phyloP scores from a whole-genome alignment of 345 rosid species.

The Citrus cavaleriei region DNA sequence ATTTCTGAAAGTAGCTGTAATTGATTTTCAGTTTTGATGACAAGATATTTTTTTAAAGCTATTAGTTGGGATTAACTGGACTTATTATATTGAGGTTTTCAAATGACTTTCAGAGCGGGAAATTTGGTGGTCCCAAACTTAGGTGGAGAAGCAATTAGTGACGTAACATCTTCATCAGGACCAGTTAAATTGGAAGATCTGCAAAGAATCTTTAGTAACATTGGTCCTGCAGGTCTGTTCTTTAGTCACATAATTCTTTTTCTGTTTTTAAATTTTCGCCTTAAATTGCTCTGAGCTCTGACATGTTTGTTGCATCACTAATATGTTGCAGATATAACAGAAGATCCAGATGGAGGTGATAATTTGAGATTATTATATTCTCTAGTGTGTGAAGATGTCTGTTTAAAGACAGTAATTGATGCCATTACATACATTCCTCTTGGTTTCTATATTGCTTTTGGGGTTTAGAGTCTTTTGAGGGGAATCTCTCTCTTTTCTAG shows the following conservation, averaged over 20 bases:
- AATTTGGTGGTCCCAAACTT: conserved; percentile 58
- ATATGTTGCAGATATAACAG: conserved; percentile 46
- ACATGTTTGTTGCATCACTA: conserved; percentile 21
- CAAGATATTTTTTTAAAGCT: not conserved
- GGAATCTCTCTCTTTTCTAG: not conserved
- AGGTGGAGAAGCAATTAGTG: conserved; percentile 66
- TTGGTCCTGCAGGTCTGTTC: conserved; percentile 61
- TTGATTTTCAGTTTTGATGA: not conserved
- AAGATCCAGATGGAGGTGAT: conserved; percentile 81
- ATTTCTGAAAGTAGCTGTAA: conserved; percentile 7
- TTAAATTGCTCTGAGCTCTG: conserved; percentile 13
- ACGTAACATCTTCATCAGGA: conserved; percentile 74
- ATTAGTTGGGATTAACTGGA: not conserved
- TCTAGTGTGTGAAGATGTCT: not conserved
- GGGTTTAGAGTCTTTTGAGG: not conserved
- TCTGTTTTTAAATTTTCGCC: conserved; percentile 1
- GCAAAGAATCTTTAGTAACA: conserved; percentile 85
- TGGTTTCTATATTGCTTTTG: not conserved
- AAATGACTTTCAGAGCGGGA: conserved; percentile 57
- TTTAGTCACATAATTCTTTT: not conserved
- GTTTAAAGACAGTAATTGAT: not conserved
- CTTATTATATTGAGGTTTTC: conserved; percentile 1
- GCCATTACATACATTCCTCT: not conserved
- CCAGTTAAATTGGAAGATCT: conserved; percentile 86
- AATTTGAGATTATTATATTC: not conserved